These are phyloP conservation scores for Smallanthus sonchifolius DNA, from an alignment of 129 eudicot species.

Conservation along the genomic window DNA sequence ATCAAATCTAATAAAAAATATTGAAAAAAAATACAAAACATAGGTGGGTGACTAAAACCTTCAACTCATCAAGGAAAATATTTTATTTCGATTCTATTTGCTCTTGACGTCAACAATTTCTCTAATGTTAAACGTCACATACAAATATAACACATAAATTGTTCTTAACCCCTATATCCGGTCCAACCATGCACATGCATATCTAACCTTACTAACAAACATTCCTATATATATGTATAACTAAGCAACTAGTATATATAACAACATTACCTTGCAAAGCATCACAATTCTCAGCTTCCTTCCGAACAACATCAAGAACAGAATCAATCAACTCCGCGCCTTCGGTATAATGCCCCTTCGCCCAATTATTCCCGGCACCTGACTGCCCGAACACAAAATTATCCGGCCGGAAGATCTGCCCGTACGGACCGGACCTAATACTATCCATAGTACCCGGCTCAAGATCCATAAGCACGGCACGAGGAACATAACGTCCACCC, in stretches of 20 bases:
- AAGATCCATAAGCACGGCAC: constrained; percentile 73
- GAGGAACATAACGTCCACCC: constrained; percentile 68
- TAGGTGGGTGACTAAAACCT: too few relatives aligned
- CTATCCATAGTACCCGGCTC: constrained; percentile 83
- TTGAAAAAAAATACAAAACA: too few relatives aligned
- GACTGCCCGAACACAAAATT: constrained; percentile 74
- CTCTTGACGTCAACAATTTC: too few relatives aligned
- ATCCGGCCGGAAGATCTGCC: constrained; percentile 70
- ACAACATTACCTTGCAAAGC: constrained; percentile 49
- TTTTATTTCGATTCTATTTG: too few relatives aligned
- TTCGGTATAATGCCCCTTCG: constrained; percentile 74
- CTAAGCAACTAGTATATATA: too few relatives aligned
- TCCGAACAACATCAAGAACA: constrained; percentile 71
- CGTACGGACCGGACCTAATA: constrained; percentile 60
- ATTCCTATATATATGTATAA: too few relatives aligned
- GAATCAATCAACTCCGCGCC: constrained; percentile 78
- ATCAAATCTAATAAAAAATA: too few relatives aligned
- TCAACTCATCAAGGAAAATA: too few relatives aligned
- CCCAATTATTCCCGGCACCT: constrained; percentile 78
- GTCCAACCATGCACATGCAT: not conserved
- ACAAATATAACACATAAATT: too few relatives aligned
- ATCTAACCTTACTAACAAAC: too few relatives aligned
- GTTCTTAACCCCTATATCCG: not conserved
- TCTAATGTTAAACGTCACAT: too few relatives aligned
- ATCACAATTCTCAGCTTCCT: constrained; percentile 78